phyloP scores from a whole-genome alignment of 306 rosid species.

The Prosopis cineraria region DNA sequence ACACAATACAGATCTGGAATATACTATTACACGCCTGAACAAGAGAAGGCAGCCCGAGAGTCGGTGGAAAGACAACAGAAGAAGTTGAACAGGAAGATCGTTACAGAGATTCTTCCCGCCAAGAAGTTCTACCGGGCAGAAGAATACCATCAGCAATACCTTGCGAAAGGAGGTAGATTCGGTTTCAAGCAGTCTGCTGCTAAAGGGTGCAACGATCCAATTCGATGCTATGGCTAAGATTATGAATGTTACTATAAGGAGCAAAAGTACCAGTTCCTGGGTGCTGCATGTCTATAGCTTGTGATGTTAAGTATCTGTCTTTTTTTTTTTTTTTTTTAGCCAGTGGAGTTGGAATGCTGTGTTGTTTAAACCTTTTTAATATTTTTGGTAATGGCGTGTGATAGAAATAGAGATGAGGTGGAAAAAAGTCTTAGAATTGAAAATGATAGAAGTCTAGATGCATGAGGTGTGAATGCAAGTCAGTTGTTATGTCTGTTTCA shows the following conservation, averaged over 20 bases:
- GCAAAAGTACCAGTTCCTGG: constrained; percentile 18
- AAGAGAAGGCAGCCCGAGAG: constrained; percentile 74
- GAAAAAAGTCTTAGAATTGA: neutral
- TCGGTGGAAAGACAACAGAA: constrained; percentile 67
- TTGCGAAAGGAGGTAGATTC: constrained; percentile 89
- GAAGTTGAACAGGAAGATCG: constrained; percentile 62
- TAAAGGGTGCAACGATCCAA: constrained; percentile 90
- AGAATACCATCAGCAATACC: constrained; percentile 95
- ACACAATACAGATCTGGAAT: constrained; percentile 95
- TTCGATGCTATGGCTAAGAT: constrained; percentile 83
- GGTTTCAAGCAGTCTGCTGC: constrained; percentile 76
- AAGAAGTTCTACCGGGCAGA: constrained; percentile 90
- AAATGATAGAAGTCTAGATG: neutral
- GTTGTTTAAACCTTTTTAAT: neutral
- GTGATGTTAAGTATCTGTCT: constrained; percentile 20
- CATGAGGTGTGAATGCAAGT: neutral
- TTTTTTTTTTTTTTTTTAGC: neutral
- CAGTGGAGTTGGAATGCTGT: neutral
- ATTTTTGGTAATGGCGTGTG: neutral
- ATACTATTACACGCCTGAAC: constrained; percentile 91
- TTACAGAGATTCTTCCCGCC: constrained; percentile 87
- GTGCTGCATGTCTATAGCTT: constrained; percentile 15
- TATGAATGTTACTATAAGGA: neutral
- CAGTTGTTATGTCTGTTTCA: neutral
- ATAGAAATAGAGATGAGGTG: neutral